phyloP scores from a whole-genome alignment of 805 yeast species.

The Ascoidea tarda region DNA sequence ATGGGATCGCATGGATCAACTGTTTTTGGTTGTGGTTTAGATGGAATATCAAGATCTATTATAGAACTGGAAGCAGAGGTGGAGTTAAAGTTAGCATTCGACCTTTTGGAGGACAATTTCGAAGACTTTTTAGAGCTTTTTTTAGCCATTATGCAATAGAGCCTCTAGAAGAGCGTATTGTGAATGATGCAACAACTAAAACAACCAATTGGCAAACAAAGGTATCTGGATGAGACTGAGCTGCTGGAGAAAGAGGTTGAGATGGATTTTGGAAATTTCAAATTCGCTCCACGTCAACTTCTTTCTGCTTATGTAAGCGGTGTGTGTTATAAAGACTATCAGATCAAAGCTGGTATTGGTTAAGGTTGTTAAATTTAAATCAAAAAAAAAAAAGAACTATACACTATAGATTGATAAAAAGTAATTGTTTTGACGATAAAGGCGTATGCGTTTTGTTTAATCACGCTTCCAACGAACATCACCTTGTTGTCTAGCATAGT shows the following conservation, averaged over 20 bases:
- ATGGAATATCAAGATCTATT: not conserved
- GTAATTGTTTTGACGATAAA: no score
- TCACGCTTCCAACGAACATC: constrained; percentile 47
- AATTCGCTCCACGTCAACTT: no score
- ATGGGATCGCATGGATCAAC: constrained; percentile 18
- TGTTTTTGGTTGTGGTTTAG: not conserved
- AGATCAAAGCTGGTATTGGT: no score
- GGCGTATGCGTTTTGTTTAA: constrained; percentile 10
- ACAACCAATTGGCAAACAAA: not conserved
- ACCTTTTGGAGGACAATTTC: not conserved
- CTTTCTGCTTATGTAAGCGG: no score
- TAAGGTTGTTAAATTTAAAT: no score
- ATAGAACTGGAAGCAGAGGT: not conserved
- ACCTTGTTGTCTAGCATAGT: constrained; percentile 33
- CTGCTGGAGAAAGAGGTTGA: no score
- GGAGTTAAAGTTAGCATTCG: not conserved
- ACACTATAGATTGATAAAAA: no score
- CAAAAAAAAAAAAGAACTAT: no score
- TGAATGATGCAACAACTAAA: not conserved
- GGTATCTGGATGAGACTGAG: no score
- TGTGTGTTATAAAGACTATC: no score
- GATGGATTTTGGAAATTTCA: no score
- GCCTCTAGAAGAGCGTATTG: not conserved
- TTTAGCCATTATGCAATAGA: constrained; percentile 5
- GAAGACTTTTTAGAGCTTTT: constrained; percentile 2